phyloP scores from a whole-genome alignment of 495 filamentous ascomycete genomes.

The Hypoxylon rickii region DNA sequence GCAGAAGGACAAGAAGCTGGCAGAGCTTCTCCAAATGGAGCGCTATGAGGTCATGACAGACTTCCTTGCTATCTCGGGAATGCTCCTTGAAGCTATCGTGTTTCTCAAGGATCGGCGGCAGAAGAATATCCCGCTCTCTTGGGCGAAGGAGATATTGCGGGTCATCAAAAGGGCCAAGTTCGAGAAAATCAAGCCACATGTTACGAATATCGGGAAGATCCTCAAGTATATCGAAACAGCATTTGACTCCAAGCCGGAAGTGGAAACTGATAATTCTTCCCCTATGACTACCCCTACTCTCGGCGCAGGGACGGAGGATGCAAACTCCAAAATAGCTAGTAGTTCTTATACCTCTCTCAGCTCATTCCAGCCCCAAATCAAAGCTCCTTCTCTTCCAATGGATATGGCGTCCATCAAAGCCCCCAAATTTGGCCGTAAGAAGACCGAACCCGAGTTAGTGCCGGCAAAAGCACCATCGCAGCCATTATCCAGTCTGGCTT shows the following conservation, averaged over 20 bases:
- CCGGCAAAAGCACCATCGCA: not conserved
- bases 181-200: constrained; percentile 30
- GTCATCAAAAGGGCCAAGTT: constrained; percentile 34
- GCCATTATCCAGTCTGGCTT: not conserved
- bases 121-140: constrained; percentile 37
- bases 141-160: constrained; percentile 37
- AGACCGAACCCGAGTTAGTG: constrained; percentile 4
- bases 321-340: not conserved
- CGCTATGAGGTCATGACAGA: constrained; percentile 36
- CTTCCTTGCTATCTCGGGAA: constrained; percentile 29
- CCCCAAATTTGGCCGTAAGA: constrained; percentile 20
- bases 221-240: constrained; percentile 36
- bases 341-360: constrained; percentile 2
- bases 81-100: constrained; percentile 38
- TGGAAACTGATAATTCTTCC: not conserved
- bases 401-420: constrained; percentile 16
- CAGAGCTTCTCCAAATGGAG: constrained; percentile 29
- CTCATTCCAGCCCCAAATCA: constrained; percentile 13
- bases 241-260: constrained; percentile 1
- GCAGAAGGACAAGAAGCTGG: constrained; percentile 35
- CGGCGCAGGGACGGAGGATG: not conserved
- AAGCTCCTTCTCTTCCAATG: constrained; percentile 16
- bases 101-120: constrained; percentile 37
- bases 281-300: not conserved
- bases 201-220: constrained; percentile 40